phyloP scores from a whole-genome alignment of 2,329 filamentous ascomycete genomes.

The Trichoderma koningiopsis region DNA sequence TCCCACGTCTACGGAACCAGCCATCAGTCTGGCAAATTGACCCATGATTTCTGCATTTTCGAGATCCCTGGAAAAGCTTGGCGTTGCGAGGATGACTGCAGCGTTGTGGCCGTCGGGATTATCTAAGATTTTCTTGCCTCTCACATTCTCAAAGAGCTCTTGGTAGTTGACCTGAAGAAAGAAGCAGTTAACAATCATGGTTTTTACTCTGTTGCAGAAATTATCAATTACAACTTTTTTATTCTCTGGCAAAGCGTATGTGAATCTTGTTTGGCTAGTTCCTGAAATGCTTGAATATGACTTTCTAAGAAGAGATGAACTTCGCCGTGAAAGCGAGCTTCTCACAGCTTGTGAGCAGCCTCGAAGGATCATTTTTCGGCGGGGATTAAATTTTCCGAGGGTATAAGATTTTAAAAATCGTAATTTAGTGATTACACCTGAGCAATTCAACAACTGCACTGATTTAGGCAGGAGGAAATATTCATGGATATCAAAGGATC shows the following conservation, averaged over 20 bases:
- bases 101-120: constrained; percentile 42
- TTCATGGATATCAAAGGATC: neutral
- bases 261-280: constrained; percentile 30
- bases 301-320: constrained; percentile 11
- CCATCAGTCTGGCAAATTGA: constrained; percentile 49
- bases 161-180: constrained; percentile 25
- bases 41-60: constrained; percentile 48
- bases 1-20: constrained; percentile 44
- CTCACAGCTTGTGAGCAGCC: constrained; percentile 29
- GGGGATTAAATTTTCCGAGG: neutral
- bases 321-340: constrained; percentile 25
- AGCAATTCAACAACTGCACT: neutral
- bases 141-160: constrained; percentile 31
- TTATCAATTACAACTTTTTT: neutral
- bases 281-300: constrained; percentile 26
- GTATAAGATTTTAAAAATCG: neutral
- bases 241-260: constrained; percentile 30
- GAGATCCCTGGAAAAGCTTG: constrained; percentile 50
- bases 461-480: neutral
- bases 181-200: neutral
- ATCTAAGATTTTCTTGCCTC: constrained; percentile 32
- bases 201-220: neutral
- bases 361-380: constrained; percentile 31
- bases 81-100: constrained; percentile 54
- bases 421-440: neutral